A percentile compares a stretch with the other conserved stretches of the same genome.
Conservation (phyloP, 768 basidiomycete genomes). For the Tulasnella calospora region DNA sequence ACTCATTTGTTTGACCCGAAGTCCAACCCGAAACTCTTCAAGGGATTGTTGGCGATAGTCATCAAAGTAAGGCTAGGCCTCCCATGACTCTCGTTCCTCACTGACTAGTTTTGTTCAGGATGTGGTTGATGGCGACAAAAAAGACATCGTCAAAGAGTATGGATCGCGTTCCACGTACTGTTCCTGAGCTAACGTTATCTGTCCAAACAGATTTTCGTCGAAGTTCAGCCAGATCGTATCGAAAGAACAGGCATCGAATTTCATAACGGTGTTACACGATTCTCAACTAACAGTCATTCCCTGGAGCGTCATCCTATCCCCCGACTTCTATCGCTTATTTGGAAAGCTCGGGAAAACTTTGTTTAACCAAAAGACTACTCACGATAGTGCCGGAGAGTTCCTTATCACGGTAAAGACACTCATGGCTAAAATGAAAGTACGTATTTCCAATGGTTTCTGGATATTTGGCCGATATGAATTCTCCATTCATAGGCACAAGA, state of each 20-base stretch:
- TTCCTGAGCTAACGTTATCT: not conserved
- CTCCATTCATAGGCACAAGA: slow-evolving; percentile 14
- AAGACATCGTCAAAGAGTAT: slow-evolving; percentile 55
- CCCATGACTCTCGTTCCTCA: not conserved
- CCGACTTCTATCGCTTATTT: slow-evolving; percentile 16
- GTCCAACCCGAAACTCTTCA: slow-evolving; percentile 55
- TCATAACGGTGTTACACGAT: slow-evolving; percentile 22
- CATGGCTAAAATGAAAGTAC: slow-evolving; percentile 25
- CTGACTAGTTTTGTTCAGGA: slow-evolving; percentile 41
- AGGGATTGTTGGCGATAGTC: slow-evolving; percentile 55
- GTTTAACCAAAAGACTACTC: slow-evolving; percentile 4
- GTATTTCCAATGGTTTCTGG: not conserved
- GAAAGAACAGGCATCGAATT: slow-evolving; percentile 20
- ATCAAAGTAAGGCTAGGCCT: slow-evolving; percentile 46
- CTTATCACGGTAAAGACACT: slow-evolving; percentile 25
- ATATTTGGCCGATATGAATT: slow-evolving; percentile 14
- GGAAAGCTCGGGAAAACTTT: not conserved
- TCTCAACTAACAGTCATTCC: slow-evolving; percentile 12
- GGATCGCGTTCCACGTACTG: slow-evolving; percentile 26
- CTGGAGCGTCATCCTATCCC: slow-evolving; percentile 23
- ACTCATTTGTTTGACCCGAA: slow-evolving; percentile 50
- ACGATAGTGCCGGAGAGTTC: slow-evolving; percentile 21
- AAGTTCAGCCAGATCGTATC: slow-evolving; percentile 24
- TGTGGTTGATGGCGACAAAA: slow-evolving; percentile 56
- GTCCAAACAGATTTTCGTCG: slow-evolving; percentile 11